Base-by-base conservation (phyloP, 2,329 filamentous ascomycete species). In the Ascochyta clinopodiicola region DNA sequence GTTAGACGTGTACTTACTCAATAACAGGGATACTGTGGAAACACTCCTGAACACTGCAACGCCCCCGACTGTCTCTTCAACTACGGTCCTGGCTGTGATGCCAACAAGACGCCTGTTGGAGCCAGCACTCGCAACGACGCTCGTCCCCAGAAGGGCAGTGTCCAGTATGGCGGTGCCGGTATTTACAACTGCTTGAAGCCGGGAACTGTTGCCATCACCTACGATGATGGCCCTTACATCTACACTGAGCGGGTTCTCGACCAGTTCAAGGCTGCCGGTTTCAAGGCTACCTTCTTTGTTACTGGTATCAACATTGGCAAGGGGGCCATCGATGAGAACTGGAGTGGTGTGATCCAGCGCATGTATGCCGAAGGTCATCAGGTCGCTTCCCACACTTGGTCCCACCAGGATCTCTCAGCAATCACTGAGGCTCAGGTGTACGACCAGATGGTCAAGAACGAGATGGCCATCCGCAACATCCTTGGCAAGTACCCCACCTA, bases 251-350 rank as follows among this genome's bases (percentile, higher is more conserved):
- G 84, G 51, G 79, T 90, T 6, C 79, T 89, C 7, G 81, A 88
- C 62, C 78, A 85, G 47, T 79, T 89, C 29, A 79, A 81, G 44
- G 77, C 76, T 21, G 85, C 86, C 61, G 75, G 80, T 21, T 86
- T 84, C n/a, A 86, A 84, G 57, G 87, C 86, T 0, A 90, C 88
- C 0, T 90, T 90, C 73, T 89, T 89, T 69, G 77, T 89, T 53
- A 85, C 82, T 4, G 83, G 83, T 4, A 83, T 79, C 70, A 85
- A 84, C 70, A 74, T 81, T 13, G 79, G 78, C 46, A 85, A 85
- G 70, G 82, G 83, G 31, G 72, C 78, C 58, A 86, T 86, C 60
- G 84, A 86, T 59, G 78, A 84, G 58, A 71, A 78, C 3, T 84
- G 83, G 71, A 72, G 75, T 3, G 75, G 75, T 2, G 80, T 84